Base-by-base conservation (phyloP, 495 filamentous ascomycete genomes). In the Tuber umbilicatum region DNA sequence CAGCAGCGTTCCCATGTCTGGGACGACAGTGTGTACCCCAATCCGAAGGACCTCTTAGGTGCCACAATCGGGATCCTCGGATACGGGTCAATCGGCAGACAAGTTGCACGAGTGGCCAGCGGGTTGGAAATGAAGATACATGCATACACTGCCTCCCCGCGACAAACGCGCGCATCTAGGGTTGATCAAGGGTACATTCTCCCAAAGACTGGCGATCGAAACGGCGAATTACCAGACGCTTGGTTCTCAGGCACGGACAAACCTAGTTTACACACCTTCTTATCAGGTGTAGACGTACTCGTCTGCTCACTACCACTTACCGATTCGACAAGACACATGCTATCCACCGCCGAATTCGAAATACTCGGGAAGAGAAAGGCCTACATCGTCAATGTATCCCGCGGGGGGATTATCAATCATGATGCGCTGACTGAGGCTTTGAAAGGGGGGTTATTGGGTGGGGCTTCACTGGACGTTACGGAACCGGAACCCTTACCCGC, bases 81-180 rank as follows among this genome's bases (percentile, higher is more conserved):
- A 7, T 96, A 96, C 82, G 92, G 94, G 39, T 89, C 89, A 78
- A 97, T 97, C 74, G 93, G 93, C 2, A 85, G 92, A 35, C 92
- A 94, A 74, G 87, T 89, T 70, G 93, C 88, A 35, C 87, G 90
- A 23, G 86, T 95, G 1, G 89, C 87, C 5, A 86, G 87, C 5
- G 91, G 91, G 6, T 82, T 95, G 76, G 93, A 93, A 4, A 94
- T 93, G 89, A 87, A 90, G 39, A 89, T 97, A 27, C 86, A 93
- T 75, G 93, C 93, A 16, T 94, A 92, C 85, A 96, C 93, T 1
- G 91, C 91, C 3, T 86, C 86, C 6, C 87, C 90, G 0, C 86
- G 87, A 37, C 72, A 83, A 4, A 89, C 87, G 0, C 85, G 87
- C 0, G 86, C 86, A 60, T 87, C 88, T 19, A 88, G 88, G 55